Evolutionary conservation across 176 grass and related monocot species (phyloP).

Genomic region (Oryza australiensis): DNA sequence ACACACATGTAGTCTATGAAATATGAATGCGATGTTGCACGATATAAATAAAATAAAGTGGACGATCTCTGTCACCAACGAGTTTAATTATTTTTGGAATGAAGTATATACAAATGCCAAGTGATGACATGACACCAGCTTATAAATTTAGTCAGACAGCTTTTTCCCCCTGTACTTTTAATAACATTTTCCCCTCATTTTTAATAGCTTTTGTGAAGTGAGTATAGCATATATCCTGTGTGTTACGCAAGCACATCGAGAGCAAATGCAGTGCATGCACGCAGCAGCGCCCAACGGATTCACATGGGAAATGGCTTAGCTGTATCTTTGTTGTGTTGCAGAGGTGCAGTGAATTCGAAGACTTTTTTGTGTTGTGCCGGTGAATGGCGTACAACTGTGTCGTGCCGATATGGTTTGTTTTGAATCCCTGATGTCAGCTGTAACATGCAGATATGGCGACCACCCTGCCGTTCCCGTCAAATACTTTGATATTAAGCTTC

Average conservation of each 20-base stretch:
- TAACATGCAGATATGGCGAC: background rate
- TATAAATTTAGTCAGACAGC: background rate
- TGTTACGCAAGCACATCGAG: conserved; percentile 17
- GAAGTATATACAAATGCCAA: conserved; percentile 8
- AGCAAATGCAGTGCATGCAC: background rate
- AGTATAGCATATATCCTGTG: background rate
- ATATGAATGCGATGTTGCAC: conserved; percentile 3
- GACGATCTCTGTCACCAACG: background rate
- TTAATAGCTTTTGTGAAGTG: background rate
- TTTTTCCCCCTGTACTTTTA: background rate
- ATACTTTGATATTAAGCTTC: conserved; percentile 18
- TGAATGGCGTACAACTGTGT: conserved; percentile 35
- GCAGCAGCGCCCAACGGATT: background rate
- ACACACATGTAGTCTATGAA: background rate
- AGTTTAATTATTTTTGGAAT: conserved; percentile 7
- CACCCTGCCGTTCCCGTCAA: conserved; percentile 12
- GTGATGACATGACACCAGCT: background rate
- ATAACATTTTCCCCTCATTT: background rate
- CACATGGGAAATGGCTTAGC: conserved; percentile 9
- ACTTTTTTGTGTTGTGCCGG: background rate
- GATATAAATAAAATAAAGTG: background rate
- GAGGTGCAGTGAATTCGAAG: conserved; percentile 26
- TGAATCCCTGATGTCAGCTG: conserved; percentile 38
- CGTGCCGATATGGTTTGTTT: conserved; percentile 32
- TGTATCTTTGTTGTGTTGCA: conserved; percentile 40